A percentile compares a stretch with the other conserved stretches of the same genome.
Evolutionary conservation across 176 grass and related monocot genomes (phyloP).

Genomic region (Miscanthus lutarioriparius): DNA sequence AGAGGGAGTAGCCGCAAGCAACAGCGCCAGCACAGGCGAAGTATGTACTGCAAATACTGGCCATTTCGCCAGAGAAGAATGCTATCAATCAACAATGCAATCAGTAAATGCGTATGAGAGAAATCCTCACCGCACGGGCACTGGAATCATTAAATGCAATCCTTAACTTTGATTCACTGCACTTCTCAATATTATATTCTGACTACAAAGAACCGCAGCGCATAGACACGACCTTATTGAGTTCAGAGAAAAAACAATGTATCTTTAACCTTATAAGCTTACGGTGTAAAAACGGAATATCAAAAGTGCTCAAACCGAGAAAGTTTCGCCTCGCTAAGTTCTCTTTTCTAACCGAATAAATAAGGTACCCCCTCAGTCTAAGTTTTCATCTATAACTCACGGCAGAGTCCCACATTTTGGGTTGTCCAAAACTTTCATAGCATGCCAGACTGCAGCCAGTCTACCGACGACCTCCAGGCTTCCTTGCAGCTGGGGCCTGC

Average conservation of each 20-base stretch:
- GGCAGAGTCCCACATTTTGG: constrained; percentile 2
- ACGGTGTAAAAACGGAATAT: constrained; percentile 40
- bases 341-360: constrained; percentile 50
- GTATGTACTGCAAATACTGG: background rate
- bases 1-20: background rate
- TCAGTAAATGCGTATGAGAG: background rate
- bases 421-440: constrained; percentile 56
- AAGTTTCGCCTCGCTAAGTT: constrained; percentile 39
- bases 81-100: background rate
- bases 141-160: background rate
- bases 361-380: constrained; percentile 35
- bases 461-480: constrained; percentile 59
- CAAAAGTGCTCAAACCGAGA: constrained; percentile 34
- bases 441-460: constrained; percentile 10
- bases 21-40: background rate
- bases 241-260: constrained; percentile 54
- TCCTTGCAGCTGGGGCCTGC: constrained; percentile 54
- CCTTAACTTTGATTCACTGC: constrained; percentile 40
- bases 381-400: constrained; percentile 44
- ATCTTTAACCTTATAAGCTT: constrained; percentile 41
- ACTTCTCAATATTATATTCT: constrained; percentile 38
- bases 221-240: constrained; percentile 44
- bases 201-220: constrained; percentile 47
- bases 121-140: background rate
- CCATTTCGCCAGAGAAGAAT: background rate